Percentiles rank a stretch among this genome's conserved stretches.
Conservation (phyloP, 768 basidiomycete species). For the Fibroporia radiculosa region DNA sequence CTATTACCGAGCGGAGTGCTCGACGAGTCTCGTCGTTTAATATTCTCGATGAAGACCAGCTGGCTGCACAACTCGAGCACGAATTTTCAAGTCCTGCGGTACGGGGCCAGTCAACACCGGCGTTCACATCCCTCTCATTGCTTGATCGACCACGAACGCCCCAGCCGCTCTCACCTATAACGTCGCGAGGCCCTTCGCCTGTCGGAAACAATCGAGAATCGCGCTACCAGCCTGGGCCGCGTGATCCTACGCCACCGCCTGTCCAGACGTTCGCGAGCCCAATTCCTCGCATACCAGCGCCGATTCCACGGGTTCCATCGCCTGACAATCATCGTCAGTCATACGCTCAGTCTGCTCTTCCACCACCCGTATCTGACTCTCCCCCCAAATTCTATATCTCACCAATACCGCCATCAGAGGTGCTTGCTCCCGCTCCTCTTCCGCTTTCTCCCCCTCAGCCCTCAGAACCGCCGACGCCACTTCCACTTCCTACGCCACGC, state of each 20-base stretch:
- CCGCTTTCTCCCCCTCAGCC: slow-evolving; percentile 13
- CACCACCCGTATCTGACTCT: slow-evolving; percentile 1
- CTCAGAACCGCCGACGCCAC: slow-evolving; percentile 11
- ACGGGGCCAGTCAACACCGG: not conserved
- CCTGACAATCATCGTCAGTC: not conserved
- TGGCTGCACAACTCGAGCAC: not conserved
- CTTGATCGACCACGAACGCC: slow-evolving; percentile 1
- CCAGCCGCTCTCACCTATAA: not conserved
- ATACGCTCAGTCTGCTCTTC: slow-evolving; percentile 3
- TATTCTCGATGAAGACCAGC: not conserved
- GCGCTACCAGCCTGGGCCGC: not conserved
- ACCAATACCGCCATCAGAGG: slow-evolving; percentile 5
- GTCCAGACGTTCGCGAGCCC: not conserved
- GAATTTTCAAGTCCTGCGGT: not conserved
- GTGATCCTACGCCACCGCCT: not conserved
- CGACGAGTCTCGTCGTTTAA: not conserved
- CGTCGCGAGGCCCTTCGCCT: not conserved
- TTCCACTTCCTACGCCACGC: slow-evolving; percentile 14
- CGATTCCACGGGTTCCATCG: not conserved
- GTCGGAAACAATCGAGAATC: not conserved
- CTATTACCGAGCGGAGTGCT: not conserved
- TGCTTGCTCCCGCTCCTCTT: slow-evolving; percentile 12
- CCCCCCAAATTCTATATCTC: slow-evolving; percentile 7
- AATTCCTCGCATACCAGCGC: slow-evolving; percentile 4
- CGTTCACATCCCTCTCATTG: slow-evolving; percentile 2